Percentiles rank a stretch among this genome's conserved stretches.
Evolutionary conservation across 169 alveolate species (phyloP).

Genomic region (Plasmodium gaboni): DNA sequence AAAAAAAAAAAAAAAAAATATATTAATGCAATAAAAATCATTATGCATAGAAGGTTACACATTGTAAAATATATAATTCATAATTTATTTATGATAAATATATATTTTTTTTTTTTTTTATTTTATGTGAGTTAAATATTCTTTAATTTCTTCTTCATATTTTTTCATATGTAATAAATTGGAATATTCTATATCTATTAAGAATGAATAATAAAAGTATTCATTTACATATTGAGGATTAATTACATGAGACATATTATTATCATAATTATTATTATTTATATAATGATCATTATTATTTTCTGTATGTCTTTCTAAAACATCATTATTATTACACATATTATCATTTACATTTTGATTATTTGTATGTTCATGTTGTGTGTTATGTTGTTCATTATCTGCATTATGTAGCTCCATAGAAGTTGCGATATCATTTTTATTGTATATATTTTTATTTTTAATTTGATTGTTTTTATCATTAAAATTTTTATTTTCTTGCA

Average conservation of each 20-base stretch:
- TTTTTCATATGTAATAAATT: slow-evolving; percentile 71
- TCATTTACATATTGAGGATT: slow-evolving; percentile 7
- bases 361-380: background rate
- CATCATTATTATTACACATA: slow-evolving; percentile 5
- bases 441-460: background rate
- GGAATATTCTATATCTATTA: slow-evolving; percentile 66
- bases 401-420: background rate
- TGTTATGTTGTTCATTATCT: background rate
- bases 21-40: no score
- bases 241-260: background rate
- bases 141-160: slow-evolving; percentile 48
- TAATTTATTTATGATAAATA: background rate
- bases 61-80: no score
- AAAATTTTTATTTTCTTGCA: slow-evolving; percentile 20
- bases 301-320: background rate
- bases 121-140: slow-evolving; percentile 23
- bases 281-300: background rate
- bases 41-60: no score
- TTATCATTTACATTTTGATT: background rate
- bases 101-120: background rate
- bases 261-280: background rate
- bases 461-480: background rate
- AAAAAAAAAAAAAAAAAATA: no score
- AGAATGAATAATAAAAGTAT: slow-evolving; percentile 41
- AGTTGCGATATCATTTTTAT: background rate